Base-by-base conservation (phyloP, 1,284 basidiomycete genomes). In the Macrocybe sp. region DNA sequence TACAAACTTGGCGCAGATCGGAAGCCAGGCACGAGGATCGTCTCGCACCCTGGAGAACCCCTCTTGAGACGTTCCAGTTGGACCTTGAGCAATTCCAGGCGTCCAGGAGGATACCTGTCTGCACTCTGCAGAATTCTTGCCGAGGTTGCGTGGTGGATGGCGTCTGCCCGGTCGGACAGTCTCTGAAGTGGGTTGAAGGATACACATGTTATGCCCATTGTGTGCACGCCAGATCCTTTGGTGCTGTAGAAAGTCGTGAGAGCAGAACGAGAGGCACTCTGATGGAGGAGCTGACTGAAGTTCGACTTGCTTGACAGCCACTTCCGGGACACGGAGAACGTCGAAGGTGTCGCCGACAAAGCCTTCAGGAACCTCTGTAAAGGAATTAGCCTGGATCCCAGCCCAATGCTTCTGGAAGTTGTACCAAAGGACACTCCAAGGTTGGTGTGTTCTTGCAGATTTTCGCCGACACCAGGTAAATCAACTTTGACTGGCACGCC, bases 381-480 rank as follows among this genome's bases (percentile, higher is more conserved):
- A 35, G 45, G 44, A n/a, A n/a, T 29, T 28, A 45, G 45, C 31
- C 48, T 36, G 11, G 44, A 46, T 29, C 49, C 8, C 14, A 48
- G 43, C 14, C 41, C 33, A 11, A 22, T 12, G 38, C 44, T 33
- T 8, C 48, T 31, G 34, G 2, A 53, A 28, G 16, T 46, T 48
- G 11, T 49, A 59, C 31, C 47, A 43, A 44, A 53, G 32, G 37
- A 47, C 12, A 57, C 30, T 1, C 30, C 30, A 6, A 47, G 29
- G 10, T 48, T 46, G 9, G 37, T 36, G 22, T 58, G 54, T 7
- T 59, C 51, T 30, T 59, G 58, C 22, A 55, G 9, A 37, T 58
- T 59, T 41, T 59, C 55, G 8, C 55, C 56, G 2, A 58, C 52
- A 11, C 55, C 56, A 28, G 55, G 47, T 6, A 58, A 50, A 4